phyloP scores from a whole-genome alignment of 163 green algal genomes.

The Scenedesmus sp. region DNA sequence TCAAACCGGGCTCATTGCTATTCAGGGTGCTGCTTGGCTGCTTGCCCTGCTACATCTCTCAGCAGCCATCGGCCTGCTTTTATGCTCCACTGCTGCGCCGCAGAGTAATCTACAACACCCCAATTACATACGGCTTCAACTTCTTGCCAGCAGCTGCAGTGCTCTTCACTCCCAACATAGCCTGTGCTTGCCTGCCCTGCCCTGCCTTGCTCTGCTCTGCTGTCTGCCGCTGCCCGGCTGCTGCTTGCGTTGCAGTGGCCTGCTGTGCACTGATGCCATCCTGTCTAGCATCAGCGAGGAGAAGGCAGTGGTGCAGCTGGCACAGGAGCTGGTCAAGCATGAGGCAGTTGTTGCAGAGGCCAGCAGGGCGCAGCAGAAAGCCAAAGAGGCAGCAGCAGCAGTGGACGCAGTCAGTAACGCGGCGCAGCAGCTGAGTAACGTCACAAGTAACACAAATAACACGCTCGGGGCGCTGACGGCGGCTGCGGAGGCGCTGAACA shows the following conservation, averaged over 20 bases:
- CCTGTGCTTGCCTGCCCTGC: not conserved
- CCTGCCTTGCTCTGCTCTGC: not conserved
- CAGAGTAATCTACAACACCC: too few relatives aligned
- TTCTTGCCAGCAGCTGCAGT: too few relatives aligned
- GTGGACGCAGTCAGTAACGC: constrained; percentile 57
- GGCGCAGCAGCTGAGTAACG: constrained; percentile 54
- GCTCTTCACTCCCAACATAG: too few relatives aligned
- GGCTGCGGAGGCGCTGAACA: constrained; percentile 55
- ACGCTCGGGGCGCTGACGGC: constrained; percentile 58
- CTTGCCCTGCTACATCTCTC: not conserved
- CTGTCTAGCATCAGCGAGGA: constrained; percentile 77
- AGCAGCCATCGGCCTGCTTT: not conserved
- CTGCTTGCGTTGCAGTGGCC: constrained; percentile 5
- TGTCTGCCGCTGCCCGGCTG: too few relatives aligned
- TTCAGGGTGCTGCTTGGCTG: not conserved
- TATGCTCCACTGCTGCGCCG: too few relatives aligned
- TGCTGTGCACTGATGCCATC: constrained; percentile 81
- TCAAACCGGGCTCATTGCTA: too few relatives aligned
- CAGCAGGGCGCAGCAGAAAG: constrained; percentile 60
- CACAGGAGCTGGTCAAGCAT: constrained; percentile 78
- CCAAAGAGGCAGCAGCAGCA: constrained; percentile 55
- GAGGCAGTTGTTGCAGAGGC: constrained; percentile 69
- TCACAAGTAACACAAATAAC: constrained; percentile 41
- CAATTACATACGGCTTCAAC: too few relatives aligned
- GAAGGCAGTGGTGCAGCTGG: constrained; percentile 81